Evolutionary conservation across 441 rosid species (phyloP), one percentile per base, ranked within the genome.

Genomic region (Euphorbia celastroides): DNA sequence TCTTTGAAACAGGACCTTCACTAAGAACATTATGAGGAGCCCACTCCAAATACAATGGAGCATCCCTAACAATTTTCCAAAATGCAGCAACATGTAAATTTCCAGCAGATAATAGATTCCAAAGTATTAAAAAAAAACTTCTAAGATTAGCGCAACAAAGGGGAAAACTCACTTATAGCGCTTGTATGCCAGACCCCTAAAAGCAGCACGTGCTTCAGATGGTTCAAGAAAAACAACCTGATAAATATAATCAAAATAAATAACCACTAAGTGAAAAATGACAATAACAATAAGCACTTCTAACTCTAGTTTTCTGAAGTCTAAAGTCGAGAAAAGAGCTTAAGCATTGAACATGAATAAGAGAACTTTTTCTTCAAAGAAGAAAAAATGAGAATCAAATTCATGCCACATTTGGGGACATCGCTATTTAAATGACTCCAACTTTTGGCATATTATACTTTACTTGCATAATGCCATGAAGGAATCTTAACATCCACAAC

Each of bases 211-310:
- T 65, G 99, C 99, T 72, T 83, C 95, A 60, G 90, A 76, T 32
- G 95, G 84, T 79, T 91, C 96, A 41, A 93, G 92, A 74, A 87
- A 93, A 77, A 88, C 81, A 80, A 88, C 92, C 99, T 93, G 81
- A 64, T 75, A 74, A 23, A 38, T 63, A 71, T 7, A 57, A 14
- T n/a, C 0, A 26, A 62, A 54, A 11, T 20, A 23, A 62, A 1
- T 22, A 7, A 7, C 8, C 2, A 9, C 25, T 1, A 25, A 25
- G 34, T 7, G 56, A 57, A 16, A 25, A 7, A 31, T 32, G 11
- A 51, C 26, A 51, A 0, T 17, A 17, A 25, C 60, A 25, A 25
- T 66, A 20, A 26, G 7, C 13, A 6, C 57, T 26, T 26, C 27
- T 6, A 27, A 25, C 62, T 57, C 11, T 34, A 27, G 3, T 19